Base-by-base conservation (phyloP, 2,329 filamentous ascomycete genomes). In the Plenodomus tracheiphilus region DNA sequence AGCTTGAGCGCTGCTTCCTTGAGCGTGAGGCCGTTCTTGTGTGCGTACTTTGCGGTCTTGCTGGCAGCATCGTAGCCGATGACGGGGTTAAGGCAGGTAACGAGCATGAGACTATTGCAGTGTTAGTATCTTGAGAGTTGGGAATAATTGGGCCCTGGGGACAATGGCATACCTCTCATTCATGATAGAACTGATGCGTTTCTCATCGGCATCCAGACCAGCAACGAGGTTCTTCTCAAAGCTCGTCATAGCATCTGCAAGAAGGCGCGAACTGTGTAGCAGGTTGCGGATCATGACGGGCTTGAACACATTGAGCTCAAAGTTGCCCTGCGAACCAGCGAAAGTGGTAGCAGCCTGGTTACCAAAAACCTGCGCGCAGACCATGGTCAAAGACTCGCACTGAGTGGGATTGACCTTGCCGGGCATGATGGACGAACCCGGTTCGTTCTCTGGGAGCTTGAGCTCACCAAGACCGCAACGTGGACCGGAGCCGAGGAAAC, bases 371-470 rank as follows among this genome's bases (percentile, higher is more conserved):
- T 99, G 94, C 17, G 90, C 85, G 79, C 93, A 97, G 53, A 97
- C 81, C 94, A 99, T 99, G 64, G 94, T 97, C 74, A 99, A 79
- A 54, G 91, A 89, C 81, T 99, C 94, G 77, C 91, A 96, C 79
- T 99, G 94, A 25, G 94, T 99, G 25, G 94, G 94, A 81, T 99
- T 99, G 73, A 99, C 94, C 81, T 99, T 99, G 69, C 94, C 94
- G 38, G 94, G 94, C 94, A 99, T 99, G 81, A 99, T 97, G 64
- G 89, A 95, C 69, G 88, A 94, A 58, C 93, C 93, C 28, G 94
- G 94, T 81, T 99, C 94, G 79, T 99, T 99, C 80, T 99, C 94
- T 20, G 94, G 94, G 43, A 99, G 85, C 69, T 84, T 84, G 56
- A 99, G 84, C 80, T 99, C 94, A 60, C 92, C 93, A 18, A 97